Base-by-base conservation (phyloP, 1,284 basidiomycete genomes). In the Cerrena zonata region DNA sequence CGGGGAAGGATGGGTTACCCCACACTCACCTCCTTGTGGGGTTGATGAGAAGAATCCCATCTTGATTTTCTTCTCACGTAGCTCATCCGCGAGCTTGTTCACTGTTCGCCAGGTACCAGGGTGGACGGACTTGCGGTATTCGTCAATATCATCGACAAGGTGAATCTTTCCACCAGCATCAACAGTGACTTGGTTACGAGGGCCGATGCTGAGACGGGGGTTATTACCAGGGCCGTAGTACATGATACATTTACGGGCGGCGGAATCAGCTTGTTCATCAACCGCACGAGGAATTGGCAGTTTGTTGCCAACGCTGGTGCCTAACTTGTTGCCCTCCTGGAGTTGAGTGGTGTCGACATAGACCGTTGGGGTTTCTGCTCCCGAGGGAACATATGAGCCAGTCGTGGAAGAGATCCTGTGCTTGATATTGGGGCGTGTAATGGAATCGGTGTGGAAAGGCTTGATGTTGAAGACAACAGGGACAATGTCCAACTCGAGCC, bases 1-100 rank as follows among this genome's bases (percentile, higher is more conserved):
- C 34, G 30, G 46, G 46, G 46, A 27, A 24, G 24, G 50, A 45
- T 11, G 11, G 11, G 25, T 37, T 39, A 54, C 56, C 53, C 59
- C 53, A 27, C 40, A 60, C 71, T 63, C 66, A 83, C 84, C 84
- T 76, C 90, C 91, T 72, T 93, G 91, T 5, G 91, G 91, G 5
- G 91, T 93, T 12, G 89, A 91, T 25, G 86, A 90, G 70, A 93
- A 92, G 77, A 93, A 93, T 30, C 84, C 84, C 53, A 93, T 86
- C 68, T 89, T 90, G 64, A 88, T 73, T 53, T 90, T 85, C 69
- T 86, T 89, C 65, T 87, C 82, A 50, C 83, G 82, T 41, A 93
- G 76, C 62, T 91, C 90, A 53, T 89, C 82, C 2, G 86, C 84
- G 45, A 91, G 80, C 61, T 88, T 88, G 66, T 71, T 77, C 50